Percentiles rank a stretch among this genome's conserved stretches.
Evolutionary conservation across 441 rosid genomes (phyloP).

Genomic region (Arabidopsis hybrid): DNA sequence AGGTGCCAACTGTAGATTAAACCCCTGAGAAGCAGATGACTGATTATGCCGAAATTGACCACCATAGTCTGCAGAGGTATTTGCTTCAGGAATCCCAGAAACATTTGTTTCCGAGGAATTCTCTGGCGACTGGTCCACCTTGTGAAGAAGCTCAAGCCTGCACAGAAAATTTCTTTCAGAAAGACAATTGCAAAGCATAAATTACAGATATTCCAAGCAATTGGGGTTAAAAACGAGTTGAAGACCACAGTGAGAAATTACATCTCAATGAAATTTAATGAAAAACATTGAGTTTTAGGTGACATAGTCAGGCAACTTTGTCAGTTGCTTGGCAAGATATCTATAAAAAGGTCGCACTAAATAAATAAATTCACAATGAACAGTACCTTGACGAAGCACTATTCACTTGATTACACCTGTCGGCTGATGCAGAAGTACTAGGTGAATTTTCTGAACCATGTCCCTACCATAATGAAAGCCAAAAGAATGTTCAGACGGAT

Average conservation of each 20-base stretch:
- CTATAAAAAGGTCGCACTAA: conserved; percentile 12
- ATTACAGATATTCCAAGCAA: conserved; percentile 12
- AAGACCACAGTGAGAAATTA: background rate
- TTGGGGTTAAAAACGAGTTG: background rate
- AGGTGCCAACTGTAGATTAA: conserved; percentile 80
- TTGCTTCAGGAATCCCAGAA: conserved; percentile 59
- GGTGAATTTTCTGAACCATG: conserved; percentile 48
- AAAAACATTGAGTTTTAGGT: background rate
- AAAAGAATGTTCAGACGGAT: conserved; percentile 35
- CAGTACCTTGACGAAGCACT: conserved; percentile 62
- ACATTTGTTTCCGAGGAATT: conserved; percentile 50
- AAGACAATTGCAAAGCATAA: conserved; percentile 12
- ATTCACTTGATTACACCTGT: conserved; percentile 52
- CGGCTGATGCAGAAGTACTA: conserved; percentile 49
- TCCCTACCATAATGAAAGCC: conserved; percentile 45
- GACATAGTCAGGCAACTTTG: conserved; percentile 8
- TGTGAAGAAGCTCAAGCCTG: conserved; percentile 87
- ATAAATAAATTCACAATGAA: conserved; percentile 29
- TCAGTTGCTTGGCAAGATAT: conserved; percentile 21
- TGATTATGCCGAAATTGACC: conserved; percentile 56
- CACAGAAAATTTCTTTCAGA: conserved; percentile 28
- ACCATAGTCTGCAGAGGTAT: conserved; percentile 60
- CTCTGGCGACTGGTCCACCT: conserved; percentile 73
- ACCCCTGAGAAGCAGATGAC: conserved; percentile 71
- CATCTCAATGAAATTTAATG: background rate